phyloP scores from a whole-genome alignment of 768 basidiomycete genomes.

The Tricholoma hemisulphureum region DNA sequence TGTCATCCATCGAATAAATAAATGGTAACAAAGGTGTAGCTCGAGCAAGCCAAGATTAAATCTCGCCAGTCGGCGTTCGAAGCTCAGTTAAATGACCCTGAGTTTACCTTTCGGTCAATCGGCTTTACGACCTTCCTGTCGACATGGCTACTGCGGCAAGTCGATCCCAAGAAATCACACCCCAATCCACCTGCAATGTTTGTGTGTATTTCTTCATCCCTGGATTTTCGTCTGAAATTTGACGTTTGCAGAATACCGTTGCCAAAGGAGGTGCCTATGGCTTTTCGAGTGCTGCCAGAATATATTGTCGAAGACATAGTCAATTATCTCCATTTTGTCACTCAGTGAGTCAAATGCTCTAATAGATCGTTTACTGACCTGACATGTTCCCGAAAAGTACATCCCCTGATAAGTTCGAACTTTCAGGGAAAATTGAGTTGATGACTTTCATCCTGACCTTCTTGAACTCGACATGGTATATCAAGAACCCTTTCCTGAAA shows the following conservation, averaged over 20 bases:
- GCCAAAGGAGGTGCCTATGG: slow-evolving; percentile 78
- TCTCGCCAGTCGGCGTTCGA: slow-evolving; percentile 79
- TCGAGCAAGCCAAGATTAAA: slow-evolving; percentile 66
- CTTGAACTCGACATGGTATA: slow-evolving; percentile 92
- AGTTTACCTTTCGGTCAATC: slow-evolving; percentile 73
- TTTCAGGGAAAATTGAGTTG: slow-evolving; percentile 83
- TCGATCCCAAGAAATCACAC: slow-evolving; percentile 77
- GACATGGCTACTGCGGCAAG: slow-evolving; percentile 89
- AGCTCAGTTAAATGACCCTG: slow-evolving; percentile 84
- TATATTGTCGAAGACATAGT: slow-evolving; percentile 93
- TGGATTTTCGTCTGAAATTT: not conserved
- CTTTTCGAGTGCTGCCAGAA: slow-evolving; percentile 88
- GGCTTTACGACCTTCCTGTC: slow-evolving; percentile 89
- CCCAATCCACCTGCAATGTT: slow-evolving; percentile 69
- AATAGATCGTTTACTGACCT: not conserved
- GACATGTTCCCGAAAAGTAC: slow-evolving; percentile 35
- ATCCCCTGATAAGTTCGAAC: slow-evolving; percentile 77
- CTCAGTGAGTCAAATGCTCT: slow-evolving; percentile 54
- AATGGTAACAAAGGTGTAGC: slow-evolving; percentile 39
- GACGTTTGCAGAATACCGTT: slow-evolving; percentile 69
- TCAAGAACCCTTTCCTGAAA: slow-evolving; percentile 98
- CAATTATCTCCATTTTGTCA: slow-evolving; percentile 81
- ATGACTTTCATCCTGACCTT: slow-evolving; percentile 88
- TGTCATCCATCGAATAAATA: not conserved
- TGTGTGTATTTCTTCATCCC: slow-evolving; percentile 25